These are phyloP conservation scores for Pulveroboletus frians DNA, from an alignment of 768 basidiomycete genomes.

Conservation along the genomic window DNA sequence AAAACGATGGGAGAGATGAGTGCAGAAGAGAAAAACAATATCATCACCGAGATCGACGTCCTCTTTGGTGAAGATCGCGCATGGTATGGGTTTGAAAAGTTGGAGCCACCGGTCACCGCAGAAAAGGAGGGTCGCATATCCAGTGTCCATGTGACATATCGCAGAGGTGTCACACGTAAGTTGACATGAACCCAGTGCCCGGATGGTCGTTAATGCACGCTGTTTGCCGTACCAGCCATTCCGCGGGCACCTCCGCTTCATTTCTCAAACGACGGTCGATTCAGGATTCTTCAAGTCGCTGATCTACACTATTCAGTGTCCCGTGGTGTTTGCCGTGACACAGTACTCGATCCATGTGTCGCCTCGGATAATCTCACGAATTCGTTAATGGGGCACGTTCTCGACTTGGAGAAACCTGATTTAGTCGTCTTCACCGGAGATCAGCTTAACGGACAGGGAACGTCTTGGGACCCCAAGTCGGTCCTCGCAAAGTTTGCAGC, in stretches of 20 bases:
- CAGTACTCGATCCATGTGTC: constrained; percentile 43
- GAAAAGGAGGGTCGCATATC: constrained; percentile 38
- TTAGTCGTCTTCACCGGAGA: constrained; percentile 91
- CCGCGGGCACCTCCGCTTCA: constrained; percentile 75
- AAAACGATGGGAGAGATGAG: constrained; percentile 61
- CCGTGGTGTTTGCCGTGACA: constrained; percentile 73
- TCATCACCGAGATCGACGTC: constrained; percentile 91
- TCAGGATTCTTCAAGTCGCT: constrained; percentile 87
- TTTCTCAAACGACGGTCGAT: constrained; percentile 77
- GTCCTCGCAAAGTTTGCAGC: constrained; percentile 85
- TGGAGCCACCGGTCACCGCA: constrained; percentile 54
- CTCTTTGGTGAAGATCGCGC: constrained; percentile 79
- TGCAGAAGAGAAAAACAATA: constrained; percentile 48
- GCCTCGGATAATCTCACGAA: constrained; percentile 76
- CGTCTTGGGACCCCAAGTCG: constrained; percentile 84
- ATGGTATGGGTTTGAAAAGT: constrained; percentile 82
- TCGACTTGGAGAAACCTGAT: constrained; percentile 83
- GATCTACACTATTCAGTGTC: constrained; percentile 91
- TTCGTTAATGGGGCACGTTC: constrained; percentile 61
- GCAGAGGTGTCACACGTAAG: constrained; percentile 72
- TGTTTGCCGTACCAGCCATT: constrained; percentile 38
- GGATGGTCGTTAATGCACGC: neutral
- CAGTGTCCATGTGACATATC: constrained; percentile 60
- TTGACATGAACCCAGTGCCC: neutral
- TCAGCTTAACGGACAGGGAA: constrained; percentile 87